These are phyloP conservation scores for Diutina ranongensis DNA, from an alignment of 1,139 yeast species.

Conservation along the genomic window DNA sequence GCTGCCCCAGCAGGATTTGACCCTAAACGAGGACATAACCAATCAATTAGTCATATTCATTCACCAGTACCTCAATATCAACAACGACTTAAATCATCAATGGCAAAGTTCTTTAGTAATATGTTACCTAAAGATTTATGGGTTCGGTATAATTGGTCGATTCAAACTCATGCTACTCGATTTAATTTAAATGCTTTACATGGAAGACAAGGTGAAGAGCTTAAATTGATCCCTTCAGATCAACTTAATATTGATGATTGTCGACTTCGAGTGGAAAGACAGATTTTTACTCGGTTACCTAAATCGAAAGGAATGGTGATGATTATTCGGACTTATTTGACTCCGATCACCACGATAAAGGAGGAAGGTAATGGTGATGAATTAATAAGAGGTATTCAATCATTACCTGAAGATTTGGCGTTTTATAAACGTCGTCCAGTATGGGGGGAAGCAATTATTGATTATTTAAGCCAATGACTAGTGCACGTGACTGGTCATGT, in stretches of 20 bases:
- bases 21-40: constrained; percentile 21
- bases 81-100: constrained; percentile 21
- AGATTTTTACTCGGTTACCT: constrained; percentile 28
- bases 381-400: constrained; percentile 45
- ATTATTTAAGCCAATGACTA: constrained; percentile 18
- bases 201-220: constrained; percentile 21
- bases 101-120: constrained; percentile 29
- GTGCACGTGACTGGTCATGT: neutral
- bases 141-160: constrained; percentile 31
- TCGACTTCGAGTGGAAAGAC: constrained; percentile 31
- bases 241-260: constrained; percentile 28
- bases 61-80: constrained; percentile 32
- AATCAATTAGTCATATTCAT: constrained; percentile 29
- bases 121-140: constrained; percentile 26
- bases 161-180: constrained; percentile 23
- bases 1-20: constrained; percentile 36
- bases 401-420: constrained; percentile 45
- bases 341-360: constrained; percentile 25
- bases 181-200: constrained; percentile 23
- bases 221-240: constrained; percentile 14
- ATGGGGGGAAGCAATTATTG: constrained; percentile 57
- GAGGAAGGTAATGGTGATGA: constrained; percentile 29
- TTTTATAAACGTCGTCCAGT: constrained; percentile 46
- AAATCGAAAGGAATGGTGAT: constrained; percentile 25
- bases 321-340: constrained; percentile 31